phyloP scores from a whole-genome alignment of 768 basidiomycete genomes.

The Wakefieldia striispora region DNA sequence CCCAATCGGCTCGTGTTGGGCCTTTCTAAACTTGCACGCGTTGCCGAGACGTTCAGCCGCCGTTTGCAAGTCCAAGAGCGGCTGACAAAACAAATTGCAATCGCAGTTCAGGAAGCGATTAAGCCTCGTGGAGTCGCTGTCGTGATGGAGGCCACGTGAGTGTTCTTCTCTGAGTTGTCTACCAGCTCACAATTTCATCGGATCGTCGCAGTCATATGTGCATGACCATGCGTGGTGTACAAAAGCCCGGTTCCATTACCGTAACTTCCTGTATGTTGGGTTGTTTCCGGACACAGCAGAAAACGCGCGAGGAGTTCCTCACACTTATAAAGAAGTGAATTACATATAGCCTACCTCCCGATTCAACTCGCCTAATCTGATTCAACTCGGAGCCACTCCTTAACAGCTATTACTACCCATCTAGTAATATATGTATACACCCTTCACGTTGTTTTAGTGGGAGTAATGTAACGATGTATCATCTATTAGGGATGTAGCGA shows the following conservation, averaged over 20 bases:
- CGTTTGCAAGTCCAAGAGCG: constrained; percentile 97
- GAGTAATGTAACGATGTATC: constrained; percentile 16
- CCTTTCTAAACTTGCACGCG: constrained; percentile 92
- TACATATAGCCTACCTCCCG: constrained; percentile 24
- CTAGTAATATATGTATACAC: constrained; percentile 21
- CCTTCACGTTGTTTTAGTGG: constrained; percentile 8
- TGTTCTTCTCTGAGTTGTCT: constrained; percentile 17
- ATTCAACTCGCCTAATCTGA: constrained; percentile 48
- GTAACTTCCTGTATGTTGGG: constrained; percentile 98
- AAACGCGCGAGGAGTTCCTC: constrained; percentile 96
- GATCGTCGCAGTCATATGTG: constrained; percentile 74
- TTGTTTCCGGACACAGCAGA: constrained; percentile 97
- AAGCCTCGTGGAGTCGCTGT: constrained; percentile 97
- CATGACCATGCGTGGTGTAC: constrained; percentile 99
- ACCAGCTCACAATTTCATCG: constrained; percentile 8
- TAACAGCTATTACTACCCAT: constrained; percentile 19
- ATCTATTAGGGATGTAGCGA: constrained; percentile 7
- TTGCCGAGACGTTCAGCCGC: constrained; percentile 95
- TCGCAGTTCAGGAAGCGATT: constrained; percentile 98
- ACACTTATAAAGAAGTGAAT: constrained; percentile 64
- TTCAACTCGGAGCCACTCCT: constrained; percentile 33
- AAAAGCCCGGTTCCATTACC: constrained; percentile 95
- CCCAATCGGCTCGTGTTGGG: constrained; percentile 94
- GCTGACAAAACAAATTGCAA: constrained; percentile 94
- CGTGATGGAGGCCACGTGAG: constrained; percentile 98